Evolutionary conservation across 2,329 filamentous ascomycete species (phyloP), one percentile per base, ranked within the genome.

Genomic region (Aspergillus calidoustus): DNA sequence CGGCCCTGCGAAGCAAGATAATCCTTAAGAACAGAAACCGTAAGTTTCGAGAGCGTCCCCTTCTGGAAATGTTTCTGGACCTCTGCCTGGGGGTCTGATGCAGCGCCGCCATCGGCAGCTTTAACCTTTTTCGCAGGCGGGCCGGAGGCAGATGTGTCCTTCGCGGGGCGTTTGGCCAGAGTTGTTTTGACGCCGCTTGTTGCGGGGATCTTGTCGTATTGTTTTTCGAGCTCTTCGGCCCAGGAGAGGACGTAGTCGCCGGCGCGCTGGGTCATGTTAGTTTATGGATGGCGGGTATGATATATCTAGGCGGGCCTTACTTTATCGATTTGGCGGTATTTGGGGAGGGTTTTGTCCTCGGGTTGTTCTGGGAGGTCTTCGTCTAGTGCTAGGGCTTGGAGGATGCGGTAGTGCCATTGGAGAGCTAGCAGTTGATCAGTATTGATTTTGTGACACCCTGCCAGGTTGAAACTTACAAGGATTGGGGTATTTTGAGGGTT

Each of bases 341-440:
- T 92, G 1, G 95, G 95, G 15, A 91, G 74, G 0, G 95, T 98
- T 66, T 90, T 89, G 72, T 99, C 95, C 54, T 89, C 85, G 2
- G 86, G 82, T 50, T 84, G 79, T 22, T 91, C 89, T 0, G 93
- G 93, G 1, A 96, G 80, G 67, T 97, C 93, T 74, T 99, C 95
- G 41, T 97, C 93, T 0, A 99, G 83, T 0, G 95, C 95, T 60
- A 97, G 84, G 7, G 91, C 90, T 77, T 99, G 95, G 0, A 99
- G 81, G 50, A 99, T 96, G 64, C 88, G 89, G 81, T 98, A 99
- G 79, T 98, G 95, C 93, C 94, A 99, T 78, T 99, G 95, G 25
- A 99, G 82, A 8, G 91, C 86, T 72, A 54, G 6, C 15, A n/a
- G 15, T 34, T 49, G 15, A 23, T 57, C 25, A 57, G 38, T 23